Evolutionary conservation across 2,329 filamentous ascomycete genomes (phyloP).

Genomic region (Gaeumannomyces tritici): DNA sequence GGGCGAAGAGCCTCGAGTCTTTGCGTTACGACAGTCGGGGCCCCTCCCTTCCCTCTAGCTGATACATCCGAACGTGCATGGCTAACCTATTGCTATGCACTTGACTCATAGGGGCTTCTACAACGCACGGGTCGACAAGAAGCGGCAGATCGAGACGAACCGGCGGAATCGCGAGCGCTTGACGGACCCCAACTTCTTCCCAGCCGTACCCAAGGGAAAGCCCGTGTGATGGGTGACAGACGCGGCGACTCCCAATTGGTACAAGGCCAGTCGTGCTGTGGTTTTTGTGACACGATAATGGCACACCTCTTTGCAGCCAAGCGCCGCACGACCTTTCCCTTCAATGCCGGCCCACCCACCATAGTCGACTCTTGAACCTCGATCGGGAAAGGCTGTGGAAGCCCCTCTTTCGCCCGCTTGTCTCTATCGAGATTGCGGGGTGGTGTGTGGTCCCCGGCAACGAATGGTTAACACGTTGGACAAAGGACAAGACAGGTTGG

Average conservation of each 20-base stretch:
- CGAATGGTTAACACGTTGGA: background rate
- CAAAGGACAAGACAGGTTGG: background rate
- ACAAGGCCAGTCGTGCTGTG: background rate
- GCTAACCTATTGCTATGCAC: background rate
- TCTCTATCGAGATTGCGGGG: background rate
- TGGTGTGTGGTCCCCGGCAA: background rate
- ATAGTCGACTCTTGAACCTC: background rate
- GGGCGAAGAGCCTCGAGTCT: constrained; percentile 70
- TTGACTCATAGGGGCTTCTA: constrained; percentile 59
- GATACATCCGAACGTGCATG: background rate
- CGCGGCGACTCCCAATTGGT: background rate
- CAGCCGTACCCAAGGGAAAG: constrained; percentile 65
- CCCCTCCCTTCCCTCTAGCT: constrained; percentile 2
- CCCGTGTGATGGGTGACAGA: background rate
- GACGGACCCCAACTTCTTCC: constrained; percentile 71
- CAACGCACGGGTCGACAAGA: constrained; percentile 71
- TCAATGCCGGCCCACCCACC: background rate
- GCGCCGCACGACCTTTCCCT: too few species aligned
- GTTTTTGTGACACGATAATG: background rate
- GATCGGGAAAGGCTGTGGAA: background rate
- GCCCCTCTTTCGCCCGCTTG: too few species aligned
- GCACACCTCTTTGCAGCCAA: background rate
- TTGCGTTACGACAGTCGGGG: constrained; percentile 68
- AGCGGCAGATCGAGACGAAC: constrained; percentile 67
- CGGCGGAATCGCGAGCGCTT: constrained; percentile 75